Percentiles rank a stretch among this genome's conserved stretches.
These are phyloP conservation scores for Fusarium napiforme DNA, from an alignment of 2,329 filamentous ascomycete species.

Conservation along the genomic window DNA sequence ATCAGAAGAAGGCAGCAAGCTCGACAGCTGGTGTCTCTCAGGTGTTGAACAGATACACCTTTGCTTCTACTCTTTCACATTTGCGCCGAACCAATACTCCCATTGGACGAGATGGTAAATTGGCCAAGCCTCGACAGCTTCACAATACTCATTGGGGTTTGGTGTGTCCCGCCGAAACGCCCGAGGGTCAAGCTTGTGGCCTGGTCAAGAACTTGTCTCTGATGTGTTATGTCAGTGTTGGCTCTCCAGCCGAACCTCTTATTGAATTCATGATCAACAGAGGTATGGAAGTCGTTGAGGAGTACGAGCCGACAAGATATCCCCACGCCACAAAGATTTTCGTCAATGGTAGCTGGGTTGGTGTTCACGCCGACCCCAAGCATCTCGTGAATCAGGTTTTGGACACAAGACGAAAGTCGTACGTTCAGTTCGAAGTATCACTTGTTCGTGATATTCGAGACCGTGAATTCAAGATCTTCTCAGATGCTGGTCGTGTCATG, in stretches of 20 bases:
- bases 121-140: slow-evolving; percentile 95
- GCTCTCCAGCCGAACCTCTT: slow-evolving; percentile 90
- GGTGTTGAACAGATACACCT: slow-evolving; percentile 97
- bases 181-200: slow-evolving; percentile 98
- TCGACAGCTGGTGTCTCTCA: slow-evolving; percentile 98
- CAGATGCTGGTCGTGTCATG: slow-evolving; percentile 94
- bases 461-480: slow-evolving; percentile 98
- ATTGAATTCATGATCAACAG: slow-evolving; percentile 88
- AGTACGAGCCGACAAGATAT: slow-evolving; percentile 87
- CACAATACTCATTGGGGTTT: slow-evolving; percentile 98
- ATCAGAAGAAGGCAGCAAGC: slow-evolving; percentile 97
- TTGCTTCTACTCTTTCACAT: slow-evolving; percentile 95
- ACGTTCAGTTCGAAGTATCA: slow-evolving; percentile 92
- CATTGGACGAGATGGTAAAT: slow-evolving; percentile 96
- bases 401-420: slow-evolving; percentile 80
- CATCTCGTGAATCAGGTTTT: slow-evolving; percentile 84
- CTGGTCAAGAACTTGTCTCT: slow-evolving; percentile 97
- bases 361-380: slow-evolving; percentile 89
- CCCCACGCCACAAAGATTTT: slow-evolving; percentile 98
- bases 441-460: slow-evolving; percentile 96
- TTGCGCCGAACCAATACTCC: slow-evolving; percentile 94
- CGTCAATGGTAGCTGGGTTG: slow-evolving; percentile 98
- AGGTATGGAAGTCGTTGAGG: slow-evolving; percentile 96
- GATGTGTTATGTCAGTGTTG: slow-evolving; percentile 98
- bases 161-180: slow-evolving; percentile 96